Conservation (phyloP, 768 basidiomycete species). For the Phlebiopsis gigantea region DNA sequence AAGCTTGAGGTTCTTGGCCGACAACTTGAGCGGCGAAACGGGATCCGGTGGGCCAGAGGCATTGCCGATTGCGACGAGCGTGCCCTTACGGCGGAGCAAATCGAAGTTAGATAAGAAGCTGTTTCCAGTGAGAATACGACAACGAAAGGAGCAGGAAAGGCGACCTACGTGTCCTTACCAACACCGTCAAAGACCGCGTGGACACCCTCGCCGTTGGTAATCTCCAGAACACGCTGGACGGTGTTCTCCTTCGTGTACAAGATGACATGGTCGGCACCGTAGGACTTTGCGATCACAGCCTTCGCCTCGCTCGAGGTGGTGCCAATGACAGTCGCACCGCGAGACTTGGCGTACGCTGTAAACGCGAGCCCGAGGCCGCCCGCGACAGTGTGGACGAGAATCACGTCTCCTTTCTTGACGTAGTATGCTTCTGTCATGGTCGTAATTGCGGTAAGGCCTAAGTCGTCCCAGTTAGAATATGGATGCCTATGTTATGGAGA, state of each 20-base stretch:
- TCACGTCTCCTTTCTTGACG: slow-evolving; percentile 72
- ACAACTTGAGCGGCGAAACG: slow-evolving; percentile 65
- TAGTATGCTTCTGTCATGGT: slow-evolving; percentile 84
- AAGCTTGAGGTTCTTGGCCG: slow-evolving; percentile 75
- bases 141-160: slow-evolving; percentile 2
- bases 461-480: not conserved
- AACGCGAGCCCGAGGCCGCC: slow-evolving; percentile 79
- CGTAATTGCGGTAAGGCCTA: slow-evolving; percentile 62
- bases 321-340: slow-evolving; percentile 88
- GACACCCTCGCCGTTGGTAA: slow-evolving; percentile 77
- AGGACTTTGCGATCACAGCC: slow-evolving; percentile 66
- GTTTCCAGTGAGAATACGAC: not conserved
- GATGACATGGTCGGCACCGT: slow-evolving; percentile 87
- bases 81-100: slow-evolving; percentile 76
- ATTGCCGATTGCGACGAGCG: slow-evolving; percentile 83
- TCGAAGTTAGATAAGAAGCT: slow-evolving; percentile 81
- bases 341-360: slow-evolving; percentile 60
- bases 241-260: slow-evolving; percentile 74
- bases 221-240: slow-evolving; percentile 63
- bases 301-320: slow-evolving; percentile 87
- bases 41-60: slow-evolving; percentile 79
- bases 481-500: not conserved
- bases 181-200: slow-evolving; percentile 92
- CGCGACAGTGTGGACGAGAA: slow-evolving; percentile 87
- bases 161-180: slow-evolving; percentile 86